A percentile compares a stretch with the other conserved stretches of the same genome.
phyloP scores from a whole-genome alignment of 2,329 filamentous ascomycete genomes.

The Blastomyces silverae region DNA sequence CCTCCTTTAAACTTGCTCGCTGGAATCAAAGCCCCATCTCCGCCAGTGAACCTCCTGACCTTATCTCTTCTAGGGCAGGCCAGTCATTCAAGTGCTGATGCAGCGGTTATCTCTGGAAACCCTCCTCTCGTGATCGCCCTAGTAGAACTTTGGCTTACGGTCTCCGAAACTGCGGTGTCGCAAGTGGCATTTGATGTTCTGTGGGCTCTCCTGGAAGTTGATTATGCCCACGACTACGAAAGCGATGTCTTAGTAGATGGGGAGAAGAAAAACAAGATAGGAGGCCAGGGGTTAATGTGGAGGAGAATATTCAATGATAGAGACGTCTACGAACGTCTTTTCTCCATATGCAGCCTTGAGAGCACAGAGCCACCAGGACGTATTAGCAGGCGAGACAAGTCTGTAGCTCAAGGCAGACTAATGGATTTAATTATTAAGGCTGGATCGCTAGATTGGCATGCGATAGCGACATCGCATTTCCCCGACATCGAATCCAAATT shows the following conservation, averaged over 20 bases:
- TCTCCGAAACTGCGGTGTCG: conserved; percentile 50
- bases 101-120: conserved; percentile 52
- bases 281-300: conserved; percentile 53
- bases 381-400: conserved; percentile 48
- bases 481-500: conserved; percentile 46
- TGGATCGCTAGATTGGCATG: conserved; percentile 50
- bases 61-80: conserved; percentile 54
- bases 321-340: conserved; percentile 53
- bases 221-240: conserved; percentile 31
- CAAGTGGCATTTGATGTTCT: conserved; percentile 50
- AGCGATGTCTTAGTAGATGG: conserved; percentile 24
- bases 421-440: conserved; percentile 52
- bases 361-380: conserved; percentile 31
- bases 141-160: conserved; percentile 54
- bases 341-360: conserved; percentile 48
- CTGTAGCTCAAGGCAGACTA: conserved; percentile 55
- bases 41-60: conserved; percentile 51
- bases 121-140: conserved; percentile 50
- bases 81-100: conserved; percentile 45
- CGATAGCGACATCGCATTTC: conserved; percentile 47
- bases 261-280: conserved; percentile 28
- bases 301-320: conserved; percentile 55
- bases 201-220: conserved; percentile 47
- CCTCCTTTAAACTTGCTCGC: conserved; percentile 49
- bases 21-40: conserved; percentile 47